These are phyloP conservation scores for Wickerhamomyces silvicola DNA, from an alignment of 805 yeast genomes.

Conservation along the genomic window DNA sequence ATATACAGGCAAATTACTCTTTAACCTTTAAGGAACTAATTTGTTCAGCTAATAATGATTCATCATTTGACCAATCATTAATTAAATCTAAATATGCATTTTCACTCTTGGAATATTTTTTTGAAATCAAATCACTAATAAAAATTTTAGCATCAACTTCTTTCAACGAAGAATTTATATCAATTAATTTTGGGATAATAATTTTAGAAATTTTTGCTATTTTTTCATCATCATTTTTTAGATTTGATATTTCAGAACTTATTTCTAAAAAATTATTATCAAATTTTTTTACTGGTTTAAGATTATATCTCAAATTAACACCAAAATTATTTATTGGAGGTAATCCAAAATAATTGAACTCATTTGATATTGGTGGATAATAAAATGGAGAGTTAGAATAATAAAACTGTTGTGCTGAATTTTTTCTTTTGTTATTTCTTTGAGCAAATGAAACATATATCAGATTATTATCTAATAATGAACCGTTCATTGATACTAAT, in stretches of 20 bases:
- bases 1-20: too few relatives aligned
- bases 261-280: too few relatives aligned
- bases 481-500: slow-evolving; percentile 56
- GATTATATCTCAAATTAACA: too few relatives aligned
- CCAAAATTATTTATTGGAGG: too few relatives aligned
- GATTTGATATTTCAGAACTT: slow-evolving; percentile 7
- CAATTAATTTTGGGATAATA: slow-evolving; percentile 12
- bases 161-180: too few relatives aligned
- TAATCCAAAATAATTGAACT: too few relatives aligned
- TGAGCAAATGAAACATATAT: slow-evolving; percentile 71
- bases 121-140: neutral
- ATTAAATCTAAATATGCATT: slow-evolving; percentile 12
- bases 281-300: too few relatives aligned
- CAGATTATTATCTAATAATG: slow-evolving; percentile 42
- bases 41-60: slow-evolving; percentile 5
- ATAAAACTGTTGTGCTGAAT: neutral
- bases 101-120: neutral
- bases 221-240: slow-evolving; percentile 6
- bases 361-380: too few relatives aligned
- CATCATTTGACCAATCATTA: slow-evolving; percentile 10
- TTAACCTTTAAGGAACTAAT: slow-evolving; percentile 1
- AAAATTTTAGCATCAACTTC: too few relatives aligned
- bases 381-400: too few relatives aligned
- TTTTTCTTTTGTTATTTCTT: slow-evolving; percentile 50
- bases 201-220: slow-evolving; percentile 4